phyloP scores from a whole-genome alignment of 805 yeast genomes.

The Clavispora asparagi region DNA sequence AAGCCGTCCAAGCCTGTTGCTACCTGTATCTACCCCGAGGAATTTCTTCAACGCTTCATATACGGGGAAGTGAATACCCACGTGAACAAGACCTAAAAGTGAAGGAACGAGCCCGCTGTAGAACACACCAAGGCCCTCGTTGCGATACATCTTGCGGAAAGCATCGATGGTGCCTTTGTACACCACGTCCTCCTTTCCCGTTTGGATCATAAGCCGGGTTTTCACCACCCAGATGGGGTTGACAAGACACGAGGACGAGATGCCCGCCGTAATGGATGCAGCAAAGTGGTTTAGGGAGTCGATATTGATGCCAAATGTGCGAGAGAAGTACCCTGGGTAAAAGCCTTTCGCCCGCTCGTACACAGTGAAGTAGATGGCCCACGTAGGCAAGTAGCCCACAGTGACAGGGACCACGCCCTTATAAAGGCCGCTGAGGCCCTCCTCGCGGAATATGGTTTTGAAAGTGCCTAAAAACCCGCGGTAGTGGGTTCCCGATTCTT shows the following conservation, averaged over 20 bases:
- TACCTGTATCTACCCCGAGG: constrained; percentile 9
- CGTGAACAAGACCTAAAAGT: constrained; percentile 83
- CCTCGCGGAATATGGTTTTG: constrained; percentile 62
- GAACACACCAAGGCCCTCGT: constrained; percentile 77
- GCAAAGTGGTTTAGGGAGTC: constrained; percentile 38
- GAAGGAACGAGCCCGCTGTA: constrained; percentile 91
- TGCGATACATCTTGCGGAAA: constrained; percentile 64
- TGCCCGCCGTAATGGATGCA: constrained; percentile 84
- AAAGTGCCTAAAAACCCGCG: constrained; percentile 62
- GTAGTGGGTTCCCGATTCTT: constrained; percentile 53
- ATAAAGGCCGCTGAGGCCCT: constrained; percentile 79
- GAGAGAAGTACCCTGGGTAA: constrained; percentile 39
- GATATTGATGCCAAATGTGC: constrained; percentile 18
- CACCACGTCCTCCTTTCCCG: constrained; percentile 37
- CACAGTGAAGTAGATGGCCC: constrained; percentile 93
- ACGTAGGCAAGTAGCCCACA: constrained; percentile 91
- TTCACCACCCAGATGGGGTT: constrained; percentile 98
- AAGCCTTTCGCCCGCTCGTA: constrained; percentile 72
- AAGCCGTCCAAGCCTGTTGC: constrained; percentile 24
- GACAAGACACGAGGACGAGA: constrained; percentile 74
- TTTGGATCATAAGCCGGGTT: constrained; percentile 88
- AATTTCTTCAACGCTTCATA: constrained; percentile 69
- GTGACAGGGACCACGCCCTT: constrained; percentile 90
- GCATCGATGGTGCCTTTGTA: constrained; percentile 84
- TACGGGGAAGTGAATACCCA: constrained; percentile 93